Evolutionary conservation across 2,329 filamentous ascomycete species (phyloP), one percentile per base, ranked within the genome.

Genomic region (Onygenales sp.): DNA sequence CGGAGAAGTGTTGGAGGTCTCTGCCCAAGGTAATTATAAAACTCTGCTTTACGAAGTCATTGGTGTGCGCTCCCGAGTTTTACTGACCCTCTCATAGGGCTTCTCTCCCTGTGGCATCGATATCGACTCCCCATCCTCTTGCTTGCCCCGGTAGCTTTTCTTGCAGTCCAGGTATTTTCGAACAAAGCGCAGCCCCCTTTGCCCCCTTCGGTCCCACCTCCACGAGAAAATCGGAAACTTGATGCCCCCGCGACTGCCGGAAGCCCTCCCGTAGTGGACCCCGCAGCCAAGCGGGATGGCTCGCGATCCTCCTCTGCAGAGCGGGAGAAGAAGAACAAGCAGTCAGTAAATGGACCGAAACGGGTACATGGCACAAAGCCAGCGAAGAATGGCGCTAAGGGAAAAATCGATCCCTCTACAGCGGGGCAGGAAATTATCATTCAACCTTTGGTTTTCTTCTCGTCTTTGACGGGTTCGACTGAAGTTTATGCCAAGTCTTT

Each of bases 401-500:
- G 4, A 13, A 5, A 6, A 13, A 49, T 3, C 21, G 21, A 14
- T 2, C n/a, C 9, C 9, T 17, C 11, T 10, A 37, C 39, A 21
- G 2, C 42, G 9, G 11, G 31, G 1, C 42, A 51, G 39, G 39
- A 52, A 10, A 47, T 50, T 13, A 45, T 33, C 42, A 67, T 73
- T 42, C 86, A 92, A 65, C 80, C 87, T 2, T 70, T 95, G 13
- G 72, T 96, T 34, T 97, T 96, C 74, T 97, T 87, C 73, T 92
- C 89, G 2, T 95, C 91, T 0, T 76, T 97, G 53, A 94, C 88
- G 2, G 88, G 85, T 2, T 87, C 83, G 34, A 96, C 91, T 1
- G 85, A 92, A 65, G 84, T 81, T 62, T 82, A 84, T 54, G 86
- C 87, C 1, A 78, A 81, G 27, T 73, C 77, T 1, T 81, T 93